phyloP scores from a whole-genome alignment of 1,139 yeast genomes.

The Hyphopichia khmerensis region DNA sequence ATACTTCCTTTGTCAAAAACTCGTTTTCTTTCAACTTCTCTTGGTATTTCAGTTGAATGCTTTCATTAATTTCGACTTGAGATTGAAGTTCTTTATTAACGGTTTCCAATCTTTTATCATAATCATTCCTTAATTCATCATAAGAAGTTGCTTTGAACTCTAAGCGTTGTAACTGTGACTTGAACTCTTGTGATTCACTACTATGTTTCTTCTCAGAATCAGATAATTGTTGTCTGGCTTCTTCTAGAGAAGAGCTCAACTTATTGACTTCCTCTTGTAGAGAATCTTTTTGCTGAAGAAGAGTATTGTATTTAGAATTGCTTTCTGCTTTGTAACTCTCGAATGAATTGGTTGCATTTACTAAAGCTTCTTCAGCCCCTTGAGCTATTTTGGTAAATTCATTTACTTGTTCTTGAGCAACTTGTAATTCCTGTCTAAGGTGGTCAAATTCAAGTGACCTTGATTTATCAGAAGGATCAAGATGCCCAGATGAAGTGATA shows the following conservation, averaged over 20 bases:
- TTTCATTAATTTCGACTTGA: slow-evolving; percentile 50
- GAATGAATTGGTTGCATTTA: slow-evolving; percentile 37
- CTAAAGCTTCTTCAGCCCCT: slow-evolving; percentile 42
- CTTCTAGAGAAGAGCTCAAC: slow-evolving; percentile 15
- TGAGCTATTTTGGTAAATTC: slow-evolving; percentile 40
- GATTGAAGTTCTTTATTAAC: slow-evolving; percentile 45
- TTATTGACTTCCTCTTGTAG: slow-evolving; percentile 19
- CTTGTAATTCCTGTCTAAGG: slow-evolving; percentile 34
- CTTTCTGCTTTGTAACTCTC: slow-evolving; percentile 31
- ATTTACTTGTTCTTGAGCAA: slow-evolving; percentile 38
- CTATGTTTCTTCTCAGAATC: slow-evolving; percentile 12
- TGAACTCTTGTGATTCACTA: slow-evolving; percentile 21
- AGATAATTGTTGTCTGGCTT: slow-evolving; percentile 16
- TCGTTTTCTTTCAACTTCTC: slow-evolving; percentile 58
- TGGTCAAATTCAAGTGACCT: slow-evolving; percentile 29
- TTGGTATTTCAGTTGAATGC: slow-evolving; percentile 55
- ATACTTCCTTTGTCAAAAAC: slow-evolving; percentile 47
- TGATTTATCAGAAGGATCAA: slow-evolving; percentile 1
- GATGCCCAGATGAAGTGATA: not conserved
- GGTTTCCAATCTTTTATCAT: slow-evolving; percentile 29
- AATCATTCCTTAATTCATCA: slow-evolving; percentile 34
- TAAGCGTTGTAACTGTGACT: slow-evolving; percentile 20
- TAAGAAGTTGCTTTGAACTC: slow-evolving; percentile 33
- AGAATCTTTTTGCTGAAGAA: slow-evolving; percentile 22
- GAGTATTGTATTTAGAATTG: slow-evolving; percentile 18